These are phyloP conservation scores for Zasmidium cellare DNA, from an alignment of 2,329 filamentous ascomycete species.

Conservation along the genomic window DNA sequence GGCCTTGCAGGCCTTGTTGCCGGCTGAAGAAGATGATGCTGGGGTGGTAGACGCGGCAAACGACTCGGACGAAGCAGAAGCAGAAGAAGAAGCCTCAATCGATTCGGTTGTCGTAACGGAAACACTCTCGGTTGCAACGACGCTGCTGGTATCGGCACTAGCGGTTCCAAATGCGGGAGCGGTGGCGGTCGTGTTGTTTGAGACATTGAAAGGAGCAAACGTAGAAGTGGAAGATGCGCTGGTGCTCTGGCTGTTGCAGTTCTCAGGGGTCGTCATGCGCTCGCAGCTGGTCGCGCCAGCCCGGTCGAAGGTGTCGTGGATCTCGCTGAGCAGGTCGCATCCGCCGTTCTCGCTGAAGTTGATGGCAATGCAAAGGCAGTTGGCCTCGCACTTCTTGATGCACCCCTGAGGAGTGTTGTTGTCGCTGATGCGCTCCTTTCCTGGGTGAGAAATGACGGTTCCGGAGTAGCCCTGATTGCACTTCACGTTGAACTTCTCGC, in stretches of 20 bases:
- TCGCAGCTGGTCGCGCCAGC: not conserved
- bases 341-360: not conserved
- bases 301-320: not conserved
- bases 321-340: not conserved
- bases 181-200: not conserved
- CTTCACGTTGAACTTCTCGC: not conserved
- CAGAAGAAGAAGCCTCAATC: not conserved
- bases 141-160: not conserved
- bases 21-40: not conserved
- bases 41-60: too few relatives aligned
- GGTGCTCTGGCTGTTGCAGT: not conserved
- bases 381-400: not conserved
- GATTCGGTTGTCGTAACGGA: not conserved
- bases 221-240: not conserved
- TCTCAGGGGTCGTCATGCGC: not conserved
- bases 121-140: not conserved
- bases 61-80: too few relatives aligned
- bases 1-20: not conserved
- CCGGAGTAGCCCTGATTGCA: not conserved
- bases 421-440: not conserved
- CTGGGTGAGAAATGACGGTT: not conserved
- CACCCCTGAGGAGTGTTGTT: not conserved
- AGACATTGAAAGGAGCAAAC: not conserved
- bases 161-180: not conserved
- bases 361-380: not conserved